Base-by-base conservation (phyloP, 1,139 yeast genomes). In the Diutina neorugosa region DNA sequence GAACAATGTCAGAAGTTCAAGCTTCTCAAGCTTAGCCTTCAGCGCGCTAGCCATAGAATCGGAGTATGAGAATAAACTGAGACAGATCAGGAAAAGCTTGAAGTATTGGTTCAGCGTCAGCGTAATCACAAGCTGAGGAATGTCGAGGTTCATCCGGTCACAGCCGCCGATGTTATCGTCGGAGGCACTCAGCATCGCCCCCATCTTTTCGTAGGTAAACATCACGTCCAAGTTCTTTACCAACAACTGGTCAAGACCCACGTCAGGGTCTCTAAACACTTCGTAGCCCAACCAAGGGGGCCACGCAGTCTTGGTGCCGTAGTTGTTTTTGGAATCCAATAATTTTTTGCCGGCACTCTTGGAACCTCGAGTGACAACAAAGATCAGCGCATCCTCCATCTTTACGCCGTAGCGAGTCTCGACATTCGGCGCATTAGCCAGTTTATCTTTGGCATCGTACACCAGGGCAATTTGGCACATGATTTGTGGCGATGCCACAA, bases 401-500 rank as follows among this genome's bases (percentile, higher is more conserved):
- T 71, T 51, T 1, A 69, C 65, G 1, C 78, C 80, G 58, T 65
- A 69, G 46, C 80, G 60, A 34, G 60, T 65, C 52, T 72, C 76
- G 19, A 71, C 55, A 44, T 64, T 71, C 25, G 65, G 68, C 1
- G 66, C 59, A 52, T 63, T 63, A 2, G 64, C 56, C 5, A 61
- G 53, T 16, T 64, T 63, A 4, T 62, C 62, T 4, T 65, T 58
- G 52, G 65, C 63, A 27, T 69, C 69, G 27, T 66, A 58, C 2
- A 74, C 70, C 1, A 77, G 70, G 3, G 72, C 59, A 16, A 74
- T 67, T 55, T 73, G 73, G 4, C 71, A 67, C 55, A 71, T 70
- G 44, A 75, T 69, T 1, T 60, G 56, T 1, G 79, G 80, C 0
- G 78, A 67, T 0, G 78, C 56, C n/a, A 89, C 76, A 54, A 87